Conservation (phyloP, 176 grass and related monocot species). For the Luzula sylvatica region DNA sequence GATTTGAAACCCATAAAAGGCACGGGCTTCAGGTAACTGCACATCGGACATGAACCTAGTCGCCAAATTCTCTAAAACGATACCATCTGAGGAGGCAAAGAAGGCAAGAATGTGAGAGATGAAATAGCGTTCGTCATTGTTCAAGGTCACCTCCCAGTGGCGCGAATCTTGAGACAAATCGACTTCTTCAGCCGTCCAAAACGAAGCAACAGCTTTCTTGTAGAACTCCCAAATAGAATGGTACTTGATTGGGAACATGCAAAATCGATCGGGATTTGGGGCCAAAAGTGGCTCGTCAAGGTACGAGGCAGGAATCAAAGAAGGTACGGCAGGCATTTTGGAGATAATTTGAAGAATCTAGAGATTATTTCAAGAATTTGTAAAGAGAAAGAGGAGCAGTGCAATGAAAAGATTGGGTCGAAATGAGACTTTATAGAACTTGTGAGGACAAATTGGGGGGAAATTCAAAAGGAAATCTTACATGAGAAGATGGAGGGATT, state of each 20-base stretch:
- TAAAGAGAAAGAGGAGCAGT: conserved; percentile 23
- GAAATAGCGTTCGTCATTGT: conserved; percentile 69
- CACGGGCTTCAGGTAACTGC: conserved; percentile 65
- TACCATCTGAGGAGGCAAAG: conserved; percentile 89
- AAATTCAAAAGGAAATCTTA: not conserved
- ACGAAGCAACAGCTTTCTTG: conserved; percentile 84
- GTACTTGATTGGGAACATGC: conserved; percentile 63
- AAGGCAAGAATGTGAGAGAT: conserved; percentile 92
- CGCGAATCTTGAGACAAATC: conserved; percentile 55
- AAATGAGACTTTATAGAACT: not conserved
- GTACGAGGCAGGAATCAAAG: conserved; percentile 35
- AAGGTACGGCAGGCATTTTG: conserved; percentile 43
- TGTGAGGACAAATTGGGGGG: conserved; percentile 3
- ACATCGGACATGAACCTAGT: conserved; percentile 85
- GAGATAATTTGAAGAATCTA: conserved; percentile 12
- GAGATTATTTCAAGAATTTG: conserved; percentile 29
- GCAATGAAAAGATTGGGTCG: not conserved
- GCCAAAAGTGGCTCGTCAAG: conserved; percentile 69
- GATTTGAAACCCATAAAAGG: conserved; percentile 94
- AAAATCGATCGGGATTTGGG: conserved; percentile 56
- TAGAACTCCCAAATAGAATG: conserved; percentile 77
- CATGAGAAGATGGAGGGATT: too few relatives aligned
- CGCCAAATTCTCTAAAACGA: conserved; percentile 89
- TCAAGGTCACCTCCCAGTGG: conserved; percentile 53
- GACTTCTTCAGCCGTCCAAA: conserved; percentile 80